Percentiles rank a stretch among this genome's conserved stretches.
Conservation (phyloP, 169 alveolate species). For the Plasmodium knowlesi region DNA sequence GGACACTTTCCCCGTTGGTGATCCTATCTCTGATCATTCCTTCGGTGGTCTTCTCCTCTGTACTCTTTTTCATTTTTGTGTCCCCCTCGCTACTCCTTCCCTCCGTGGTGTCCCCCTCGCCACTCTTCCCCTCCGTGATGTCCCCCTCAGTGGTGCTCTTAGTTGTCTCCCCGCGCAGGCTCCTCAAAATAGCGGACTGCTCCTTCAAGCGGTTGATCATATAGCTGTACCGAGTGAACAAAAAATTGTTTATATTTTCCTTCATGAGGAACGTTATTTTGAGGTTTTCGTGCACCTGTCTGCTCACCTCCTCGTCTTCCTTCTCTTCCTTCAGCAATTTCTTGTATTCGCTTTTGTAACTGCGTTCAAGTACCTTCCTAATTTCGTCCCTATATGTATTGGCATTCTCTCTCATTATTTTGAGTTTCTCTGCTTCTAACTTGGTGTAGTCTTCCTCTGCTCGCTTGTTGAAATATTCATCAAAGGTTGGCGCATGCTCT, state of each 20-base stretch:
- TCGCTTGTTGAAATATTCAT: slow-evolving; percentile 59
- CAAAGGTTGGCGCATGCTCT: slow-evolving; percentile 3
- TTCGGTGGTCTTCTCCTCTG: background rate
- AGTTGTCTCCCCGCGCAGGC: background rate
- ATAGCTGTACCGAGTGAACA: slow-evolving; percentile 68
- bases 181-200: slow-evolving; percentile 37
- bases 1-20: background rate
- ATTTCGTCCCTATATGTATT: slow-evolving; percentile 31
- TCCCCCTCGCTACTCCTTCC: background rate
- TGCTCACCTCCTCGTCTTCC: slow-evolving; percentile 47
- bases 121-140: background rate
- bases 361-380: slow-evolving; percentile 21
- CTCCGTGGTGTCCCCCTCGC: background rate
- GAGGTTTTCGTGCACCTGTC: slow-evolving; percentile 36
- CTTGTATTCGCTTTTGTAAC: slow-evolving; percentile 56
- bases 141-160: background rate
- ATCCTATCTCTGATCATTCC: background rate
- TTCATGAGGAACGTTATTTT: slow-evolving; percentile 69
- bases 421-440: slow-evolving; percentile 64
- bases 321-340: slow-evolving; percentile 48
- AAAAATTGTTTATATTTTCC: slow-evolving; percentile 47
- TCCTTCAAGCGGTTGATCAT: slow-evolving; percentile 69
- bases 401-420: slow-evolving; percentile 36
- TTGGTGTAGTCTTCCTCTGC: slow-evolving; percentile 57
- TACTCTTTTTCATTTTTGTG: background rate